These are phyloP conservation scores for Diutina sp. DNA, from an alignment of 1,139 yeast genomes.

Conservation along the genomic window DNA sequence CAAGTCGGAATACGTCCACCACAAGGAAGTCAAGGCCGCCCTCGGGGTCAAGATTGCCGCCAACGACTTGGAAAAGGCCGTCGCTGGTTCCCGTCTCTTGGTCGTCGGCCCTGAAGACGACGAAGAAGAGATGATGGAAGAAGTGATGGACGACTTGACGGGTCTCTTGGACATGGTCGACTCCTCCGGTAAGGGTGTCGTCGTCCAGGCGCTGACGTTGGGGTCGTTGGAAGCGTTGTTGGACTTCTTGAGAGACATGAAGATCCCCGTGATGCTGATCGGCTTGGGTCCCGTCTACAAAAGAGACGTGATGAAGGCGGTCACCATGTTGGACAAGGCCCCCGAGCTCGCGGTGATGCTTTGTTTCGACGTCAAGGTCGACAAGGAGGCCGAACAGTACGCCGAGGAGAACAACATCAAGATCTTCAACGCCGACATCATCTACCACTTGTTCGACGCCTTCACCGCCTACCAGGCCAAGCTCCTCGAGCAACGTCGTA, in stretches of 20 bases:
- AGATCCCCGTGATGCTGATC: constrained; percentile 97
- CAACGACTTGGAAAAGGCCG: constrained; percentile 93
- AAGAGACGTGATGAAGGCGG: constrained; percentile 96
- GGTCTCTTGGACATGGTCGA: constrained; percentile 92
- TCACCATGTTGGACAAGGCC: constrained; percentile 93
- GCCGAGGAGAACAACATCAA: constrained; percentile 88
- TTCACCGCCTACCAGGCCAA: constrained; percentile 87
- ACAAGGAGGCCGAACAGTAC: constrained; percentile 95
- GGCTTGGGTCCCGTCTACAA: constrained; percentile 96
- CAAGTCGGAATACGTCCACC: constrained; percentile 88
- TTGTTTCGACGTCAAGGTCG: constrained; percentile 94
- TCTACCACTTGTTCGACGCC: constrained; percentile 90
- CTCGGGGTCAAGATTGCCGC: constrained; percentile 98
- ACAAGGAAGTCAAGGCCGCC: constrained; percentile 97
- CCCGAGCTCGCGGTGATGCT: constrained; percentile 94
- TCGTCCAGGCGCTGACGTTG: constrained; percentile 95
- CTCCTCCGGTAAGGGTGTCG: constrained; percentile 89
- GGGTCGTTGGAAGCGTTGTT: constrained; percentile 96
- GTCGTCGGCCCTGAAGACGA: constrained; percentile 97
- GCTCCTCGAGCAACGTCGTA: constrained; percentile 79
- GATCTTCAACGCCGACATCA: constrained; percentile 90
- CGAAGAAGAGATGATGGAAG: constrained; percentile 95
- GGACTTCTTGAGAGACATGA: constrained; percentile 95
- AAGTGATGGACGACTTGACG: constrained; percentile 96
- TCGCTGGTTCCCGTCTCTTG: constrained; percentile 93